Percentiles rank a stretch among this genome's conserved stretches.
Evolutionary conservation across 768 basidiomycete genomes (phyloP).

Genomic region (Gloeopeniophorella convolvens): DNA sequence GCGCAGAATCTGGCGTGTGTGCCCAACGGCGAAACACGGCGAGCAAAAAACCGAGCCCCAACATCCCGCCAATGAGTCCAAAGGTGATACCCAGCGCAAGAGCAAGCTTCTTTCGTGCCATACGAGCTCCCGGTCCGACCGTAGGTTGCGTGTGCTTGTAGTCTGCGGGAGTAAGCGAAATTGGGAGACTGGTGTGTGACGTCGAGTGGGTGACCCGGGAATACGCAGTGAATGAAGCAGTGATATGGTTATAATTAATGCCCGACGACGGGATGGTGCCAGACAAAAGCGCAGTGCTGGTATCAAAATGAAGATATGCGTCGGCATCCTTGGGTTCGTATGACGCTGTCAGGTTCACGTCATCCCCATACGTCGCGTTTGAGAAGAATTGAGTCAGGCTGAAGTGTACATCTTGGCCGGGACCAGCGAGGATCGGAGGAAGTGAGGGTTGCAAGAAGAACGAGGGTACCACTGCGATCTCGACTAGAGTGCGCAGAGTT

Average conservation of each 20-base stretch:
- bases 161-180: slow-evolving; percentile 39
- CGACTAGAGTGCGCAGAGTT: slow-evolving; percentile 53
- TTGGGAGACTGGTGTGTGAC: slow-evolving; percentile 54
- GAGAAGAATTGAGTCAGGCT: slow-evolving; percentile 51
- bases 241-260: slow-evolving; percentile 32
- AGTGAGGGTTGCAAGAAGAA: slow-evolving; percentile 58
- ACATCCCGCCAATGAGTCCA: slow-evolving; percentile 53
- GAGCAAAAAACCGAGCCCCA: slow-evolving; percentile 47
- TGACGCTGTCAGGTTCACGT: slow-evolving; percentile 48
- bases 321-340: slow-evolving; percentile 45
- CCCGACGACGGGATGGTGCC: slow-evolving; percentile 42
- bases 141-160: slow-evolving; percentile 32
- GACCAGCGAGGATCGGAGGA: slow-evolving; percentile 48
- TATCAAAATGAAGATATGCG: slow-evolving; percentile 50
- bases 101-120: slow-evolving; percentile 43
- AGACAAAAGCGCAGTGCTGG: slow-evolving; percentile 36
- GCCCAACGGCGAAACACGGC: slow-evolving; percentile 51
- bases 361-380: slow-evolving; percentile 37
- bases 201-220: slow-evolving; percentile 61
- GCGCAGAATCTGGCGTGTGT: slow-evolving; percentile 52
- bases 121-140: slow-evolving; percentile 33
- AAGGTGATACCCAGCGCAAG: slow-evolving; percentile 58
- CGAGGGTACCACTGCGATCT: slow-evolving; percentile 61
- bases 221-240: slow-evolving; percentile 61
- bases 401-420: slow-evolving; percentile 47